Percentiles rank a stretch among this genome's conserved stretches.
phyloP scores from a whole-genome alignment of 176 grass and related monocot genomes.

The Oryza glumipatula region DNA sequence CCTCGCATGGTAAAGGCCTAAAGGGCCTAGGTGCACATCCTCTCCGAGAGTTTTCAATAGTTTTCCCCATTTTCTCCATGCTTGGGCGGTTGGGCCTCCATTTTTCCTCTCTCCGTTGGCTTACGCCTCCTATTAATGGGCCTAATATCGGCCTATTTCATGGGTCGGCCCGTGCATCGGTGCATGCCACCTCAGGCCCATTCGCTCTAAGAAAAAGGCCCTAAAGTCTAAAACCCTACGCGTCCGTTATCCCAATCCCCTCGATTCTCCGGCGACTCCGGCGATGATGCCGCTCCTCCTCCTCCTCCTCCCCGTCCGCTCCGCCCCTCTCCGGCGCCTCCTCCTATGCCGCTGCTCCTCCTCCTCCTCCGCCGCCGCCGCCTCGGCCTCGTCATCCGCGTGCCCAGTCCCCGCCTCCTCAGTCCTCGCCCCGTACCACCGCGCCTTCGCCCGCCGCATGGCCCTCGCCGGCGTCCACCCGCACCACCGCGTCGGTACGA shows the following conservation, averaged over 20 bases:
- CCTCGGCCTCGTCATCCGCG: not conserved
- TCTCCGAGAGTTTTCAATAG: no score
- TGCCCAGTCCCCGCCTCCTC: not conserved
- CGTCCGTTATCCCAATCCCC: not conserved
- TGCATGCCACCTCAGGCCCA: no score
- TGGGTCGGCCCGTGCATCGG: no score
- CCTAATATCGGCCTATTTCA: no score
- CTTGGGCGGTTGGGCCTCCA: no score
- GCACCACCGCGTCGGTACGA: slow-evolving; percentile 61
- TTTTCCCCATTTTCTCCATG: no score
- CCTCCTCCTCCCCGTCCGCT: slow-evolving; percentile 24
- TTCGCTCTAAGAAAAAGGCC: not conserved
- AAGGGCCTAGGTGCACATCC: no score
- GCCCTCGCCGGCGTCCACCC: slow-evolving; percentile 79
- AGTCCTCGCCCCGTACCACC: slow-evolving; percentile 51
- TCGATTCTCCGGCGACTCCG: not conserved
- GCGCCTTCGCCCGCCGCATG: slow-evolving; percentile 73
- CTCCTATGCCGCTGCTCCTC: slow-evolving; percentile 41
- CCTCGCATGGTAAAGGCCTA: no score
- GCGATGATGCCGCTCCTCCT: slow-evolving; percentile 47
- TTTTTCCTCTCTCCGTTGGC: no score
- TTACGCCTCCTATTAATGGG: no score
- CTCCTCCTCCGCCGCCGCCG: not conserved
- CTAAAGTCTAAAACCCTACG: not conserved
- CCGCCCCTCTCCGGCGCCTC: slow-evolving; percentile 54